Conservation (phyloP, 306 rosid species). For the Astragalus membranaceus region DNA sequence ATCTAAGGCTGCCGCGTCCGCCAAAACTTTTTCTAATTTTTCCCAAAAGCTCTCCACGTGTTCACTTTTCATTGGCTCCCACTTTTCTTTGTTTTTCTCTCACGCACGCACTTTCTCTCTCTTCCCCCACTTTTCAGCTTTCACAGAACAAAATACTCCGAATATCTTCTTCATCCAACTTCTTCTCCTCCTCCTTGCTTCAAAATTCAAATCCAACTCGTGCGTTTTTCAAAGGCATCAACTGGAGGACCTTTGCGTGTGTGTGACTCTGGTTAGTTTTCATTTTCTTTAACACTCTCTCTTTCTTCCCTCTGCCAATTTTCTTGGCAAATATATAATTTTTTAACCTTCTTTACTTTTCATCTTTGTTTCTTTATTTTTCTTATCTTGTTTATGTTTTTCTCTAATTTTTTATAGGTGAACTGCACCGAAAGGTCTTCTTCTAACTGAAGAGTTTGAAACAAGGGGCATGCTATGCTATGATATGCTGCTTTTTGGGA, state of each 20-base stretch:
- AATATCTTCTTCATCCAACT: constrained; percentile 21
- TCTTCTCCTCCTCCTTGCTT: not conserved
- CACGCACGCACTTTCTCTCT: not conserved
- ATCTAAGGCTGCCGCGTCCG: constrained; percentile 24
- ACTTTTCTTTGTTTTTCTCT: not conserved
- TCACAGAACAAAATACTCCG: constrained; percentile 41
- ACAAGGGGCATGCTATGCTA: not conserved
- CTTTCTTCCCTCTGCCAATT: not conserved
- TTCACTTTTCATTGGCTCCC: not conserved
- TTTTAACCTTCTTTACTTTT: constrained; percentile 31
- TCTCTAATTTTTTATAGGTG: constrained; percentile 22
- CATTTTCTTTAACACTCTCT: not conserved
- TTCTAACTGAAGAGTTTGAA: constrained; percentile 44
- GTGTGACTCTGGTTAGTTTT: not conserved
- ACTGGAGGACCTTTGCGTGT: not conserved
- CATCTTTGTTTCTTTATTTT: not conserved
- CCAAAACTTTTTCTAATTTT: not conserved
- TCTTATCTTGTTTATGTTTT: not conserved
- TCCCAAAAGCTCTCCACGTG: constrained; percentile 39
- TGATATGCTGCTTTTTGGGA: not conserved
- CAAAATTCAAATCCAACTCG: not conserved
- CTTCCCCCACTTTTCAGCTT: constrained; percentile 18
- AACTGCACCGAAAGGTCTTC: constrained; percentile 40
- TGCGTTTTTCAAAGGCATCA: not conserved
- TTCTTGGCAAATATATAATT: not conserved